Base-by-base conservation (phyloP, 2,329 filamentous ascomycete genomes). In the Rhynchosporium graminicola region DNA sequence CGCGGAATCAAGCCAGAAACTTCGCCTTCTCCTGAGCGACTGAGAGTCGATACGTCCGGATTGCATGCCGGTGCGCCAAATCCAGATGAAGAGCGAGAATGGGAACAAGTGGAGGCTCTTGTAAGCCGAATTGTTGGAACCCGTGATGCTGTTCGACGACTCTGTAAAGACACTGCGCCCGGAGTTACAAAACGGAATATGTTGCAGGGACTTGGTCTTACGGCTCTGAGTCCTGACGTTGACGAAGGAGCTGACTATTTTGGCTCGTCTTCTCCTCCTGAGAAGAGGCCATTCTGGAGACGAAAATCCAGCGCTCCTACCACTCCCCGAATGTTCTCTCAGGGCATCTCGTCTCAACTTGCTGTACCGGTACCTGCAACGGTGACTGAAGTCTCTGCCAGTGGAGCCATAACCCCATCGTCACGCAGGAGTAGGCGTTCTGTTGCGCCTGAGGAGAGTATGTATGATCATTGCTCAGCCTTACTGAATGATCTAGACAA, bases 201-300 rank as follows among this genome's bases (percentile, higher is more conserved):
- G 15, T 46, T 65, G 29, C 62, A 60, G 73, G 76, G 33, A 74
- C 77, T 66, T 71, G 83, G 40, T 78, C 78, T 65, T 13, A 52
- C 65, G 15, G 40, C 64, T 47, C 63, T 65, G 10, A 63, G 60
- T 60, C 77, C 79, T 2, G 74, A 75, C 13, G 70, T 77, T 2
- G 72, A 79, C 2, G 82, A 84, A 28, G 83, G 83, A 15, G 74
- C 46, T 2, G 84, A 83, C 42, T 80, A 84, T 62, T 88, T 87
- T 69, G 86, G 85, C 57, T 50, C 55, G 8, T 68, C 77, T 1
- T 68, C 75, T 8, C 69, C 73, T 7, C 70, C 76, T 3, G 87
- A 92, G 59, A 91, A 82, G 74, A 84, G 86, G 63, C 81, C 91
- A 0, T 98, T 99, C 73, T 99, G 95, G 95, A 96, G 92, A 75